Percentiles rank a stretch among this genome's conserved stretches.
phyloP scores from a whole-genome alignment of 2,329 filamentous ascomycete species.

The Aspergillus floridensis region DNA sequence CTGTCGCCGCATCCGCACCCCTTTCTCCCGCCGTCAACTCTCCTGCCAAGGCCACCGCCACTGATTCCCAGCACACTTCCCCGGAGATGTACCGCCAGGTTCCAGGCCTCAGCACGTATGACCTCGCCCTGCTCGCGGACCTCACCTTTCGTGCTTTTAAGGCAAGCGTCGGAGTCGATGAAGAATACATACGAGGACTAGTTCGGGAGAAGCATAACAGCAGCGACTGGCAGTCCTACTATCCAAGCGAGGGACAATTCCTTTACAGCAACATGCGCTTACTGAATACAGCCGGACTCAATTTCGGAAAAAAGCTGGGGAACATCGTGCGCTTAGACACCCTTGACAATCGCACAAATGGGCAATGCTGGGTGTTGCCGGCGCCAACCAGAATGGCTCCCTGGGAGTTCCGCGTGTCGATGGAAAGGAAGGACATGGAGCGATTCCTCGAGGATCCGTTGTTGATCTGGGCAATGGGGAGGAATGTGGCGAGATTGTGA shows the following conservation, averaged over 20 bases:
- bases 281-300: neutral
- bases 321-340: neutral
- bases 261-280: neutral
- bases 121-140: neutral
- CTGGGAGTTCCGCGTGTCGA: neutral
- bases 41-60: neutral
- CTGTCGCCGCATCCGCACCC: neutral
- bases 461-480: neutral
- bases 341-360: neutral
- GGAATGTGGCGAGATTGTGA: neutral
- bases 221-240: neutral
- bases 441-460: neutral
- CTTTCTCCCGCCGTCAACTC: neutral
- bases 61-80: neutral
- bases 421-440: neutral
- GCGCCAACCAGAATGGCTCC: neutral
- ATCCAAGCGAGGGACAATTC: neutral
- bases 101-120: neutral
- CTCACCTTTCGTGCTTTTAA: neutral
- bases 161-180: neutral
- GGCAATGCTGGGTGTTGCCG: neutral
- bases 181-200: neutral
- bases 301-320: neutral
- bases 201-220: neutral
- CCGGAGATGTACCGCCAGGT: neutral